phyloP scores from a whole-genome alignment of 495 filamentous ascomycete species.

The Physcia stellaris region DNA sequence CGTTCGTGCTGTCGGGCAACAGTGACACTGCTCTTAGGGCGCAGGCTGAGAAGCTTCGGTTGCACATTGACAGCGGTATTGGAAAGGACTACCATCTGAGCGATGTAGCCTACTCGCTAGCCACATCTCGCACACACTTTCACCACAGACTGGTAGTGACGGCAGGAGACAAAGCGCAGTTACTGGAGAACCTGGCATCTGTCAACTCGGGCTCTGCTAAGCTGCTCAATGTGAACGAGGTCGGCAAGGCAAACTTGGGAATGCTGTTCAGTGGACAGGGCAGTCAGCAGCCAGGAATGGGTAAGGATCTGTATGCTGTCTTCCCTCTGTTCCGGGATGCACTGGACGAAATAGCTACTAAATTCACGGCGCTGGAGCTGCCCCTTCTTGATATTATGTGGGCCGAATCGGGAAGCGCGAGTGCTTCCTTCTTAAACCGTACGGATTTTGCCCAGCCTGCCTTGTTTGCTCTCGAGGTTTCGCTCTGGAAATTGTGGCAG shows the following conservation, averaged over 20 bases:
- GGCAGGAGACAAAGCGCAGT: conserved; percentile 4
- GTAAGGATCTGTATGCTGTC: conserved; percentile 12
- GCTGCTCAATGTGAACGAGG: too few species aligned
- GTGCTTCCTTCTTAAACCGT: conserved; percentile 9
- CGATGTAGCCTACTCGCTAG: conserved; percentile 17
- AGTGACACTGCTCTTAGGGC: too few species aligned
- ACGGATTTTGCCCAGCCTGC: too few species aligned
- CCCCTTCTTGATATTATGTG: conserved; percentile 19
- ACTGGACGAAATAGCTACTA: conserved; percentile 9
- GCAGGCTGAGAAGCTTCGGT: too few species aligned
- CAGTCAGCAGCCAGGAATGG: conserved; percentile 23
- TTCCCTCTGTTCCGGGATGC: conserved; percentile 13
- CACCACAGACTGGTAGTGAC: conserved; percentile 6
- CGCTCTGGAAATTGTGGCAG: too few species aligned
- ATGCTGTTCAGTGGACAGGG: conserved; percentile 29
- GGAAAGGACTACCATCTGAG: conserved; percentile 5
- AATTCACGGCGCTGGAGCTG: conserved; percentile 13
- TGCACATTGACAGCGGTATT: conserved; percentile 6
- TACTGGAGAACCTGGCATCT: background rate
- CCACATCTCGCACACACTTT: conserved; percentile 15
- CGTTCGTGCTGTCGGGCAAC: conserved; percentile 14
- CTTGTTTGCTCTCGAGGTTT: too few species aligned
- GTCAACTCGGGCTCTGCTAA: too few species aligned
- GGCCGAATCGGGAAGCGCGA: conserved; percentile 12
- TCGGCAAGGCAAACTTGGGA: too few species aligned